Conservation (phyloP, 805 yeast species). For the Kodamaea kaohsiungensis region DNA sequence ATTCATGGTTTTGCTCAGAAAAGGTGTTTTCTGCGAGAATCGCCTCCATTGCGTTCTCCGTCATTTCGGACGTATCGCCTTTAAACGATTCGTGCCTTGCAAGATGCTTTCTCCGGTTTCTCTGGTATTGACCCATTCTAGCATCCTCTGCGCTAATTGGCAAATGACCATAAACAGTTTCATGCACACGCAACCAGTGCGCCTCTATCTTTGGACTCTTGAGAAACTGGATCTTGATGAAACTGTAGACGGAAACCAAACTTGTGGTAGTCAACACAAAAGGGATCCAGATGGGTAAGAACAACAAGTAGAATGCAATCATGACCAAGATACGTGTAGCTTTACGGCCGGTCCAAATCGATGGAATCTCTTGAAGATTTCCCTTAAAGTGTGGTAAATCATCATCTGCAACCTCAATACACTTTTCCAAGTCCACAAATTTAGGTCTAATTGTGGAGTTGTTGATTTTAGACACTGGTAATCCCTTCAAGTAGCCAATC, state of each 20-base stretch:
- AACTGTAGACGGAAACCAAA: slow-evolving; percentile 39
- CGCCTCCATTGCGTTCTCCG: slow-evolving; percentile 37
- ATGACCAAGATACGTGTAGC: slow-evolving; percentile 25
- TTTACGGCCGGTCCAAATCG: slow-evolving; percentile 32
- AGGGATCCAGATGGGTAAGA: slow-evolving; percentile 55
- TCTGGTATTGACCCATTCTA: slow-evolving; percentile 29
- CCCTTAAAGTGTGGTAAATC: slow-evolving; percentile 16
- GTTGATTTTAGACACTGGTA: slow-evolving; percentile 43
- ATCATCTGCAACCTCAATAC: slow-evolving; percentile 19
- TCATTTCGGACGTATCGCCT: slow-evolving; percentile 41
- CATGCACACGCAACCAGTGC: slow-evolving; percentile 37
- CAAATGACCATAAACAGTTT: slow-evolving; percentile 27
- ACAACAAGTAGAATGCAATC: slow-evolving; percentile 23
- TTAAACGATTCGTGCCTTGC: slow-evolving; percentile 37
- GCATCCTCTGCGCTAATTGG: slow-evolving; percentile 34
- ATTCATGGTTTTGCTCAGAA: slow-evolving; percentile 6
- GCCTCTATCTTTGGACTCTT: slow-evolving; percentile 22
- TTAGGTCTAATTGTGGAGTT: slow-evolving; percentile 43
- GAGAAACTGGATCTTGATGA: slow-evolving; percentile 34
- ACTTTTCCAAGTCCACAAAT: slow-evolving; percentile 50
- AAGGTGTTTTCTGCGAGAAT: slow-evolving; percentile 22
- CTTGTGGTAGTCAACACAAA: slow-evolving; percentile 39
- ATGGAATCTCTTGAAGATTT: slow-evolving; percentile 41
- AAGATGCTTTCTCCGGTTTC: slow-evolving; percentile 27
- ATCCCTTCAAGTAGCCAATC: slow-evolving; percentile 47